Percentiles rank a stretch among this genome's conserved stretches.
Conservation (phyloP, 176 grass and related monocot genomes). For the Chrysopogon serrulatus region DNA sequence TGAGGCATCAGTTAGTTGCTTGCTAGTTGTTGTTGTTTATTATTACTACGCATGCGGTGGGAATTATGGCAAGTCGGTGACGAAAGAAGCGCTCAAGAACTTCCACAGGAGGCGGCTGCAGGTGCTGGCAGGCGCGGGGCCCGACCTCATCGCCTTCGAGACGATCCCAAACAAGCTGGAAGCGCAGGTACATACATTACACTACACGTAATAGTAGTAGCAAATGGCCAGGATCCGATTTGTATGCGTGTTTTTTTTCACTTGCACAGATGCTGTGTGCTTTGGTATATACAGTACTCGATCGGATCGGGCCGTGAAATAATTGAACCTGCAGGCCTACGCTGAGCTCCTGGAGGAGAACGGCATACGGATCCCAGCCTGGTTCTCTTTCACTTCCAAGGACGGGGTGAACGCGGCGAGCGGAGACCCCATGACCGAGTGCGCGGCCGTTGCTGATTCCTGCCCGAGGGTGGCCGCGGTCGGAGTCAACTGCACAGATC, state of each 20-base stretch:
- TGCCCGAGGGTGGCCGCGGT: constrained; percentile 23
- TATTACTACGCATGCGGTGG: background rate
- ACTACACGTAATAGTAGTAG: too few relatives aligned
- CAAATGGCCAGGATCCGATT: too few relatives aligned
- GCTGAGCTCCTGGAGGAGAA: constrained; percentile 33
- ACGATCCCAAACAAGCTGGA: constrained; percentile 32
- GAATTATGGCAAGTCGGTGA: constrained; percentile 19
- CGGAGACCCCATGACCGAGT: constrained; percentile 23
- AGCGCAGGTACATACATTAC: background rate
- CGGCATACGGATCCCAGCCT: constrained; percentile 21
- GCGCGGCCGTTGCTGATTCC: constrained; percentile 11
- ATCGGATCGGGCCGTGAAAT: too few relatives aligned
- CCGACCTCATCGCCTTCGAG: constrained; percentile 34
- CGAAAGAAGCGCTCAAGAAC: constrained; percentile 19
- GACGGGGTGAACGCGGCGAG: constrained; percentile 18
- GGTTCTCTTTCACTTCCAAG: constrained; percentile 35
- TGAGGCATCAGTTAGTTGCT: background rate
- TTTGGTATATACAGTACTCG: too few relatives aligned
- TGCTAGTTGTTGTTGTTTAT: too few relatives aligned
- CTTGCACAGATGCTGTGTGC: background rate
- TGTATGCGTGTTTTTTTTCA: too few relatives aligned
- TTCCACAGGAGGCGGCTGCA: constrained; percentile 41
- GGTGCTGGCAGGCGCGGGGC: constrained; percentile 24
- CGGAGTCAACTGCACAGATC: constrained; percentile 20
- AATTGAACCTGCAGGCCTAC: constrained; percentile 24